Conservation (phyloP, 306 rosid species). For the Quercus dentata region DNA sequence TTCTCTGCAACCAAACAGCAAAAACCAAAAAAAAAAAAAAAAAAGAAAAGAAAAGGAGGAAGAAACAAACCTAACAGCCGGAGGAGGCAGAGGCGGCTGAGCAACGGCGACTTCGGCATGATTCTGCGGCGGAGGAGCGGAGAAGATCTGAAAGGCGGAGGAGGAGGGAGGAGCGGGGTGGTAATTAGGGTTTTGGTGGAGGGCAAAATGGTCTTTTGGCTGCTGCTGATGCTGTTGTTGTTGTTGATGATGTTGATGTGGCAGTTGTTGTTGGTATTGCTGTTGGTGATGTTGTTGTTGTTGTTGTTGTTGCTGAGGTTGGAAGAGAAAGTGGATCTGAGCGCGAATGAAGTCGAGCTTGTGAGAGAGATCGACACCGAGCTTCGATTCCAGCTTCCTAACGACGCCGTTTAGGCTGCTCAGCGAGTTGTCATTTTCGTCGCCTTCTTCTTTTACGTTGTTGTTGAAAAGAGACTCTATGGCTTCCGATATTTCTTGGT, state of each 20-base stretch:
- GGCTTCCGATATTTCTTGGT: conserved; percentile 68
- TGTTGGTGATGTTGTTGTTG: not conserved
- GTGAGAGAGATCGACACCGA: conserved; percentile 61
- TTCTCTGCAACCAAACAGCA: conserved; percentile 2
- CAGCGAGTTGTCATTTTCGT: not conserved
- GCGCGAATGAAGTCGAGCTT: conserved; percentile 60
- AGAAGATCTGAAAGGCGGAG: conserved; percentile 45
- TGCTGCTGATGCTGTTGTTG: not conserved
- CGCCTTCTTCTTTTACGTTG: conserved; percentile 30
- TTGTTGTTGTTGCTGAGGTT: not conserved
- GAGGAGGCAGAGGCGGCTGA: not conserved
- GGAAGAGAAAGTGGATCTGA: conserved; percentile 51
- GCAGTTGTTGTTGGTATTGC: not conserved
- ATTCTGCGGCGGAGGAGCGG: conserved; percentile 21
- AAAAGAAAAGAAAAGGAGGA: not conserved
- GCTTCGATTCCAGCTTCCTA: conserved; percentile 59
- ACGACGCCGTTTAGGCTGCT: conserved; percentile 57
- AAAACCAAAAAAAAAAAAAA: not conserved
- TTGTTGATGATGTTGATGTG: not conserved
- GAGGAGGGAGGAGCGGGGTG: conserved; percentile 31
- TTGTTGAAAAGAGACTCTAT: conserved; percentile 46
- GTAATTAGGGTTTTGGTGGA: conserved; percentile 60
- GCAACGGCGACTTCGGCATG: not conserved
- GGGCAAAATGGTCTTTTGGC: conserved; percentile 52
- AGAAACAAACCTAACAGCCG: conserved; percentile 29